These are phyloP conservation scores for Aspergillus intermedius DNA, from an alignment of 2,329 filamentous ascomycete genomes.

Conservation along the genomic window DNA sequence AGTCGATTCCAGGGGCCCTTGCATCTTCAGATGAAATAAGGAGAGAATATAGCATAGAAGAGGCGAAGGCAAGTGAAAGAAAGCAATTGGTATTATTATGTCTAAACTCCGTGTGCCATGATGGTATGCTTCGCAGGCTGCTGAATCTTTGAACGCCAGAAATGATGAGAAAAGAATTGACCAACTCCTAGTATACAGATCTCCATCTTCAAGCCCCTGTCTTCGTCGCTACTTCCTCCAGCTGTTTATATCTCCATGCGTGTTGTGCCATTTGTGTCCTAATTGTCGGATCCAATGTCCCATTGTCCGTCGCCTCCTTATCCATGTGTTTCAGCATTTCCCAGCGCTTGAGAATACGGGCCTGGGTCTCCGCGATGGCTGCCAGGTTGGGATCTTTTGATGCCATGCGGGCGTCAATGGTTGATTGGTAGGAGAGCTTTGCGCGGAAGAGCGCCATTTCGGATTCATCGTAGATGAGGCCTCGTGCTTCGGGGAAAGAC, in stretches of 20 bases:
- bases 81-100: constrained; percentile 1
- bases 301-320: constrained; percentile 27
- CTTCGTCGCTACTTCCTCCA: constrained; percentile 27
- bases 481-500: constrained; percentile 26
- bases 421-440: constrained; percentile 30
- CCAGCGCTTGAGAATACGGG: constrained; percentile 29
- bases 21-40: background rate
- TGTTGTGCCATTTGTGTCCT: constrained; percentile 28
- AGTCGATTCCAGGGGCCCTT: background rate
- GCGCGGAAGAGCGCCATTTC: constrained; percentile 33
- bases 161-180: constrained; percentile 12
- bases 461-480: constrained; percentile 31
- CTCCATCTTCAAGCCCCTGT: constrained; percentile 9
- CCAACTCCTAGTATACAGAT: background rate
- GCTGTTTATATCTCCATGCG: constrained; percentile 28
- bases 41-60: background rate
- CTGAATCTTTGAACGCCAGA: constrained; percentile 23
- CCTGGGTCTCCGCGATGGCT: constrained; percentile 29
- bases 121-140: constrained; percentile 5
- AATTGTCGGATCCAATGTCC: constrained; percentile 23
- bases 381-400: constrained; percentile 26
- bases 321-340: constrained; percentile 28
- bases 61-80: background rate
- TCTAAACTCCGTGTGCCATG: background rate
- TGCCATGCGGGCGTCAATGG: constrained; percentile 27